Evolutionary conservation across 2,329 filamentous ascomycete species (phyloP).

Genomic region (Claviceps fusiformis): DNA sequence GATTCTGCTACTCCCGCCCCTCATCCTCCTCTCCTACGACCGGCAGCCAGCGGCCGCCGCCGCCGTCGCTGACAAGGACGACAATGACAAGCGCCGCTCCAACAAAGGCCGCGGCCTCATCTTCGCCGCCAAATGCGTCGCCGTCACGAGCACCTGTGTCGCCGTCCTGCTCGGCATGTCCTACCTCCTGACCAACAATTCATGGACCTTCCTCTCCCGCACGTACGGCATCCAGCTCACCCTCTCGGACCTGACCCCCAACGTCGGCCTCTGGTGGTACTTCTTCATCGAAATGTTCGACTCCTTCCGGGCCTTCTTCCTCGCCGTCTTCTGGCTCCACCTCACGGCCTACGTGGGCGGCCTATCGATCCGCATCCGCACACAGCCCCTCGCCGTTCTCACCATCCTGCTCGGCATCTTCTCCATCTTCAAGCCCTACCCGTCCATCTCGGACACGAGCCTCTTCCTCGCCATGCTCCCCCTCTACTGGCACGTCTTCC

Average conservation of each 20-base stretch:
- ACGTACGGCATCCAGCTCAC: conserved; percentile 91
- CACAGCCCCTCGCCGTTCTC: conserved; percentile 76
- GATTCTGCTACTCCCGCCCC: conserved; percentile 68
- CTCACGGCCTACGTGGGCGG: conserved; percentile 81
- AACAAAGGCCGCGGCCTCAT: conserved; percentile 19
- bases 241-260: conserved; percentile 84
- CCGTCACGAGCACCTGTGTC: conserved; percentile 40
- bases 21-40: conserved; percentile 71
- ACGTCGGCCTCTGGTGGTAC: conserved; percentile 98
- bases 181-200: conserved; percentile 56
- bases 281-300: conserved; percentile 99
- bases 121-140: conserved; percentile 38
- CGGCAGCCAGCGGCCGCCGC: conserved; percentile 24
- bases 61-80: neutral
- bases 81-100: conserved; percentile 15
- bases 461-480: conserved; percentile 74
- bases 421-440: conserved; percentile 93
- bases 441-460: conserved; percentile 79
- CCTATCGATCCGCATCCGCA: conserved; percentile 66
- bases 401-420: conserved; percentile 80
- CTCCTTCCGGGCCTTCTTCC: conserved; percentile 91
- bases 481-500: conserved; percentile 82
- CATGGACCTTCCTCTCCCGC: conserved; percentile 76
- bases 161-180: conserved; percentile 56
- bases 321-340: conserved; percentile 96